Evolutionary conservation across 768 basidiomycete species (phyloP).

Genomic region (Lactarius deliciosus): DNA sequence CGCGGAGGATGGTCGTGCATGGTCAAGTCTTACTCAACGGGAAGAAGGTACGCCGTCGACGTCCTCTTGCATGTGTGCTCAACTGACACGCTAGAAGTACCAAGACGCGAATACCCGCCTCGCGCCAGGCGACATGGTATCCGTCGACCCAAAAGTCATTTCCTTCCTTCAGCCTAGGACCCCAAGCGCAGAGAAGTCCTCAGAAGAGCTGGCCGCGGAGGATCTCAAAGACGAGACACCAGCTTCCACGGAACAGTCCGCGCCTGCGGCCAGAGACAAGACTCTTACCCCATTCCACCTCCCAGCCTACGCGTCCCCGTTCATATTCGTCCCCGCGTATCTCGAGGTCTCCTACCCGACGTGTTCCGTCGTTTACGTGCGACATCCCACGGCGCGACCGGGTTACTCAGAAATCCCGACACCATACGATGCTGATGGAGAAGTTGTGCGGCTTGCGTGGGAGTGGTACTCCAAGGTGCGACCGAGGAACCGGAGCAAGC

Average conservation of each 20-base stretch:
- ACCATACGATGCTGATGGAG: conserved; percentile 95
- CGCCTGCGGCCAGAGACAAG: conserved; percentile 12
- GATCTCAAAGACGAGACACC: conserved; percentile 30
- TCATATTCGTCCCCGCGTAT: conserved; percentile 92
- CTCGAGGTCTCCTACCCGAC: conserved; percentile 83
- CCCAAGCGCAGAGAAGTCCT: conserved; percentile 28
- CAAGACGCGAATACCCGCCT: conserved; percentile 82
- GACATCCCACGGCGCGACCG: conserved; percentile 95
- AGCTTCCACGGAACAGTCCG: conserved; percentile 9
- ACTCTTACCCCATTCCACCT: conserved; percentile 75
- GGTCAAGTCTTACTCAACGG: conserved; percentile 90
- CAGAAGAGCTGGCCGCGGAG: conserved; percentile 27
- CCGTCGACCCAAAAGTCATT: conserved; percentile 80
- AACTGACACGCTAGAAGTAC: conserved; percentile 49
- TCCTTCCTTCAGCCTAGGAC: conserved; percentile 57
- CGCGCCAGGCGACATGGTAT: conserved; percentile 92
- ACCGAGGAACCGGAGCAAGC: conserved; percentile 47
- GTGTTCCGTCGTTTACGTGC: conserved; percentile 89
- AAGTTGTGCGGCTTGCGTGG: conserved; percentile 90
- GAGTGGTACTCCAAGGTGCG: conserved; percentile 86
- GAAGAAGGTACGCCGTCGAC: conserved; percentile 58
- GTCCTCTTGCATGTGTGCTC: background rate
- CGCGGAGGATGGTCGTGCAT: conserved; percentile 80
- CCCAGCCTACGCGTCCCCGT: conserved; percentile 84
- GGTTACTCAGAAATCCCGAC: conserved; percentile 95